Evolutionary conservation across 192 early-diverging fungal genomes (phyloP), one percentile per base, ranked within the genome.

Genomic region (Coemansia reversa): DNA sequence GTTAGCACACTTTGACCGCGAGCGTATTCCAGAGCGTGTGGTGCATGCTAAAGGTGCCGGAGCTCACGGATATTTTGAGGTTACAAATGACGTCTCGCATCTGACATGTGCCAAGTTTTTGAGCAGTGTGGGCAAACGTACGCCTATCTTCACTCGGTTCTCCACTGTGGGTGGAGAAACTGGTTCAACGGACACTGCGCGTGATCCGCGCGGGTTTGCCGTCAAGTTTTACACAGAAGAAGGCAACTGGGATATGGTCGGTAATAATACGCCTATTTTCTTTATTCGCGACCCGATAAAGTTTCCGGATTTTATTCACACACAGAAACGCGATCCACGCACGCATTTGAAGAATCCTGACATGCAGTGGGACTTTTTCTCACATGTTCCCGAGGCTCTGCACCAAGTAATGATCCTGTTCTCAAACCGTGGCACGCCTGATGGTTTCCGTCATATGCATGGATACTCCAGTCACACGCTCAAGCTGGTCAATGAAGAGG

Each of bases 161-260:
- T 88, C 87, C 0, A 88, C 86, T 8, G 87, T 91, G 47, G 80
- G 77, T 54, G 86, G 84, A 22, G 83, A 84, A 65, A 69, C 64
- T 52, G 88, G 88, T 5, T 85, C 84, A 0, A 83, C 86, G 12
- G 88, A 91, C 65, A 88, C 86, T 16, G 86, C 82, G 58, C 77
- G 87, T 25, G 87, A 91, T 48, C 86, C 86, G 35, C 85, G 89
- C n/a, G 89, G 87, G 22, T 89, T 91, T 69, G 81, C 87, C 11
- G 66, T 87, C 67, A 90, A 90, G 74, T 88, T 90, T 66, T 90
- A 89, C 72, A 90, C 89, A 2, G 86, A 88, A 77, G 89, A 90
- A 66, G 88, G 88, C 60, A 89, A 86, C 70, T 90, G 84, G 85
- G 89, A 92, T 66, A 85, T 91, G 84, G 91, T 92, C 28, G 91